phyloP scores from a whole-genome alignment of 805 yeast genomes.

The Soucietia sequanensis region DNA sequence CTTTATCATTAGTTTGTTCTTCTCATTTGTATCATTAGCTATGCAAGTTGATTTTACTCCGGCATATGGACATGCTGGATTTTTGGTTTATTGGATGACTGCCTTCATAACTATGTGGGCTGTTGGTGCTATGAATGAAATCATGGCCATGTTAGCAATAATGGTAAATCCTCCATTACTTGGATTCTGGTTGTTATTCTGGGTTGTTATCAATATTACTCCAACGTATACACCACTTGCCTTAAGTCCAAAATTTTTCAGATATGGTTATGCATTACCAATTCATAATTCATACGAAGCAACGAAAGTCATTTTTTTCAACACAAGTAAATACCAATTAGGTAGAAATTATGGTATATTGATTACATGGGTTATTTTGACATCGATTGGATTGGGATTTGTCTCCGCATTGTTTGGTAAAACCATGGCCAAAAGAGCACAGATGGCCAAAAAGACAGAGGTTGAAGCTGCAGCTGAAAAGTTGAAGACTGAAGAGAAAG shows the following conservation, averaged over 20 bases:
- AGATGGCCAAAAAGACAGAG: slow-evolving; percentile 10
- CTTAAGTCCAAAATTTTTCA: slow-evolving; percentile 53
- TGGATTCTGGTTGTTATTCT: slow-evolving; percentile 70
- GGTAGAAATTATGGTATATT: slow-evolving; percentile 63
- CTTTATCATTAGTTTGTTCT: slow-evolving; percentile 56
- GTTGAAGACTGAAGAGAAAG: no score
- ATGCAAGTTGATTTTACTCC: slow-evolving; percentile 60
- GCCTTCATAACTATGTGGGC: slow-evolving; percentile 69
- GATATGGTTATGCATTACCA: slow-evolving; percentile 70
- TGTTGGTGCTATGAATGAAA: slow-evolving; percentile 74
- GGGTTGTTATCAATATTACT: slow-evolving; percentile 68
- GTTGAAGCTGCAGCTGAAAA: slow-evolving; percentile 1
- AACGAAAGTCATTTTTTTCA: slow-evolving; percentile 56
- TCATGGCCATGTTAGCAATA: slow-evolving; percentile 52
- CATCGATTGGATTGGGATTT: slow-evolving; percentile 43
- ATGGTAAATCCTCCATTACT: slow-evolving; percentile 58
- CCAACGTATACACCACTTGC: slow-evolving; percentile 69
- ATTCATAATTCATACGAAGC: slow-evolving; percentile 64
- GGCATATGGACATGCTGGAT: slow-evolving; percentile 67
- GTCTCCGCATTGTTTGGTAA: slow-evolving; percentile 42
- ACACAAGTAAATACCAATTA: slow-evolving; percentile 53
- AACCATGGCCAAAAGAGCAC: slow-evolving; percentile 28
- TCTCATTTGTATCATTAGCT: slow-evolving; percentile 61
- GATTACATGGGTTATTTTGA: slow-evolving; percentile 58
- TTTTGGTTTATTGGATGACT: slow-evolving; percentile 71